Conservation (phyloP, 306 rosid genomes). For the Casuarina cunninghamiana region DNA sequence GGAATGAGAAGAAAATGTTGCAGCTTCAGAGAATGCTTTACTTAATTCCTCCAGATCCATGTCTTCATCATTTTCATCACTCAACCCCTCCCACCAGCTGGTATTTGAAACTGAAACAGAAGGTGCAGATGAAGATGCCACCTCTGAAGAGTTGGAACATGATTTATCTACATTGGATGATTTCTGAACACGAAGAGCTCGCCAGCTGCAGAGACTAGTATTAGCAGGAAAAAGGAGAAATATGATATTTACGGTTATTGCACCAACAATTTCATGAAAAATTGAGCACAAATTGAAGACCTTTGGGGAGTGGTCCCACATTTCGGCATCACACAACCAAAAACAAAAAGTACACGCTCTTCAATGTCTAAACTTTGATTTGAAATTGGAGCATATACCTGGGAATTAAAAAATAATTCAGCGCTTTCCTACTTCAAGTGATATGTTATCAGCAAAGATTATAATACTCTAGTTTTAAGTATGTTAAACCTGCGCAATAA, state of each 20-base stretch:
- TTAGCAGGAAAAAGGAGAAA: background rate
- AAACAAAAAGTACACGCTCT: constrained; percentile 64
- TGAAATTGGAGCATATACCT: constrained; percentile 76
- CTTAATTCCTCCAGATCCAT: constrained; percentile 64
- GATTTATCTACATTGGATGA: constrained; percentile 23
- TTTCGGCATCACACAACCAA: constrained; percentile 59
- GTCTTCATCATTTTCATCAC: constrained; percentile 41
- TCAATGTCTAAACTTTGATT: constrained; percentile 27
- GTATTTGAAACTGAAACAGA: constrained; percentile 24
- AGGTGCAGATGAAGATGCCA: constrained; percentile 14
- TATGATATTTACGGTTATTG: background rate
- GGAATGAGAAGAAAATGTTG: constrained; percentile 46
- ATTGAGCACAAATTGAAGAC: constrained; percentile 18
- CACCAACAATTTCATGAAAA: background rate
- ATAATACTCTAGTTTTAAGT: background rate
- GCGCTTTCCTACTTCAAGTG: background rate
- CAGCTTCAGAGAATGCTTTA: constrained; percentile 58
- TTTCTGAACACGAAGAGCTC: constrained; percentile 74
- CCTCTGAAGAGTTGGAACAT: constrained; percentile 21
- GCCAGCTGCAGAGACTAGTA: constrained; percentile 45
- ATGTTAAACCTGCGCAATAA: constrained; percentile 57
- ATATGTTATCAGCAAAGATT: background rate
- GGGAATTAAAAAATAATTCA: constrained; percentile 8
- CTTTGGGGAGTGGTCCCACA: constrained; percentile 56
- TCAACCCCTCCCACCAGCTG: constrained; percentile 32